Evolutionary conservation across 495 filamentous ascomycete genomes (phyloP).

Genomic region (Oidiodendron maius): DNA sequence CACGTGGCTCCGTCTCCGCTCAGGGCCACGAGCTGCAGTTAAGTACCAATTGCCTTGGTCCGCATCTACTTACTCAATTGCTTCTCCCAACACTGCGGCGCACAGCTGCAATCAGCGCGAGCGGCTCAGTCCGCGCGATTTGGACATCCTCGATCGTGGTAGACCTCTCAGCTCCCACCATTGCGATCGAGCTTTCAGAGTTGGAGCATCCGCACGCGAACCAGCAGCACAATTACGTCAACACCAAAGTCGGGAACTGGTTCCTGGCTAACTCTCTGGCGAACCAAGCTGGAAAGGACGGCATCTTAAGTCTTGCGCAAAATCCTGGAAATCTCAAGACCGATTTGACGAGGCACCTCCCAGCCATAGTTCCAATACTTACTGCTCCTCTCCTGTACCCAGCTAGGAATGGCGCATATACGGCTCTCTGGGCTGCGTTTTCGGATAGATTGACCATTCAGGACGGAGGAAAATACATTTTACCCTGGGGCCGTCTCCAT

Average conservation of each 20-base stretch:
- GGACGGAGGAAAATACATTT: conserved; percentile 12
- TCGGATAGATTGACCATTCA: conserved; percentile 25
- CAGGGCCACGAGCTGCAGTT: conserved; percentile 22
- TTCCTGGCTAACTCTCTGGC: conserved; percentile 25
- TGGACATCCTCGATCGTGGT: conserved; percentile 29
- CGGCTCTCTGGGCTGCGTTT: conserved; percentile 33
- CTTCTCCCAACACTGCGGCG: conserved; percentile 38
- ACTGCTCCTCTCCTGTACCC: conserved; percentile 23
- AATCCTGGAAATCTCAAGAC: conserved; percentile 39
- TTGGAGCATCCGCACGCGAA: not conserved
- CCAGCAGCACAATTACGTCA: conserved; percentile 19
- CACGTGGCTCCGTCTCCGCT: conserved; percentile 28
- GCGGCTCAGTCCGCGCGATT: conserved; percentile 27
- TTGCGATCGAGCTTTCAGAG: conserved; percentile 24
- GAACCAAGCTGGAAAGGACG: conserved; percentile 7
- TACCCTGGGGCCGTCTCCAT: conserved; percentile 13
- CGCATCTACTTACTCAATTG: conserved; percentile 35
- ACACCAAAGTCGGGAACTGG: conserved; percentile 29
- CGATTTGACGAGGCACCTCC: conserved; percentile 29
- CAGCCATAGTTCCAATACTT: conserved; percentile 16
- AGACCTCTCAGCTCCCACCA: conserved; percentile 20
- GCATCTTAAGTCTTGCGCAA: conserved; percentile 23
- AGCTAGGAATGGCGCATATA: conserved; percentile 34
- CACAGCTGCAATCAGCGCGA: conserved; percentile 21
- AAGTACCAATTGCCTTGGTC: conserved; percentile 30